Conservation (phyloP, 371 early-diverging fungal species). For the Choanephora cucurbitarum region DNA sequence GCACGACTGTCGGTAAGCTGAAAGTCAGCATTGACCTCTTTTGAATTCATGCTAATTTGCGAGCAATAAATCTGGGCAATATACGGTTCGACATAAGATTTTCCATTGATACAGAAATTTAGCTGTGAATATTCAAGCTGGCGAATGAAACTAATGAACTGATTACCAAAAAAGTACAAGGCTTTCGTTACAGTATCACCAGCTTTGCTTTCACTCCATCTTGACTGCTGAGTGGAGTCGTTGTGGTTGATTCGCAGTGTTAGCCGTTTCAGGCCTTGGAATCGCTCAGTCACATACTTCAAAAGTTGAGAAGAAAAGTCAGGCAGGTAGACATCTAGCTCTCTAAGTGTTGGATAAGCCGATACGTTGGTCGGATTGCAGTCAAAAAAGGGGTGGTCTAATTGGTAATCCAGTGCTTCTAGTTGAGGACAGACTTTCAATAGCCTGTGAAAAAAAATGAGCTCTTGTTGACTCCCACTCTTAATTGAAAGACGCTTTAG, state of each 20-base stretch:
- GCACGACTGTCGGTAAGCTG: background rate
- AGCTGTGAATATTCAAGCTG: background rate
- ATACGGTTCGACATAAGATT: background rate
- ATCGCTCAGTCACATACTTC: background rate
- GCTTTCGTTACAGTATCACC: too few species aligned
- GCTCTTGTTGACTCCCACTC: constrained; percentile 2
- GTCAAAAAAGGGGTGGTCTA: background rate
- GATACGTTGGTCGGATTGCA: background rate
- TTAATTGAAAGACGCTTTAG: background rate
- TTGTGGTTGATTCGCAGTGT: background rate
- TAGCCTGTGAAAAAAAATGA: background rate
- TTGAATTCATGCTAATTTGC: background rate
- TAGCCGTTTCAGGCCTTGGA: background rate
- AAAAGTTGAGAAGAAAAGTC: background rate
- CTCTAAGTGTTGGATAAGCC: background rate
- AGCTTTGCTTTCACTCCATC: background rate
- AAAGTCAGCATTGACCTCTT: background rate
- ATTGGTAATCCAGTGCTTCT: background rate
- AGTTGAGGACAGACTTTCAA: background rate
- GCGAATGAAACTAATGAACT: background rate
- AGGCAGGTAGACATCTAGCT: background rate
- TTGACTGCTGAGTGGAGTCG: too few species aligned
- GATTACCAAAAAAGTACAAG: background rate
- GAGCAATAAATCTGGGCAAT: background rate
- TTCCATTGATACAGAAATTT: background rate